phyloP scores from a whole-genome alignment of 768 basidiomycete species.

The Leccinum sublutescens region DNA sequence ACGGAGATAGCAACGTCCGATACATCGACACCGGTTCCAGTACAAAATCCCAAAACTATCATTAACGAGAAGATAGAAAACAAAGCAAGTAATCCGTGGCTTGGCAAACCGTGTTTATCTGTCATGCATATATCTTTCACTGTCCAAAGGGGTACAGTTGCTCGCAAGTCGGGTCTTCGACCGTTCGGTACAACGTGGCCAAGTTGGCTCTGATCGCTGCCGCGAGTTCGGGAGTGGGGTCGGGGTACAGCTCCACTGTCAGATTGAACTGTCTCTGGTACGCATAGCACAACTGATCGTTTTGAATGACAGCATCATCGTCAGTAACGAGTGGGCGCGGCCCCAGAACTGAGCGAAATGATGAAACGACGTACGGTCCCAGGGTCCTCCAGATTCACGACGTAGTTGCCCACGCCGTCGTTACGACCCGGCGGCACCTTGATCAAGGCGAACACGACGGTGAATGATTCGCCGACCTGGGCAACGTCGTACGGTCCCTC shows the following conservation, averaged over 20 bases:
- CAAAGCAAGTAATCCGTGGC: neutral
- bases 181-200: conserved; percentile 11
- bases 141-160: conserved; percentile 20
- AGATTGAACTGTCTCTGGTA: conserved; percentile 23
- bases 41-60: neutral
- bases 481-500: conserved; percentile 10
- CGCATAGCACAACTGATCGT: conserved; percentile 16
- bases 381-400: conserved; percentile 10
- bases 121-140: neutral
- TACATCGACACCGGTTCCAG: neutral
- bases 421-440: conserved; percentile 16
- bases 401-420: conserved; percentile 19
- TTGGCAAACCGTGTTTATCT: neutral
- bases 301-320: neutral
- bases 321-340: neutral
- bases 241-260: conserved; percentile 20
- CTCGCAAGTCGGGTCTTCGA: conserved; percentile 11
- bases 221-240: conserved; percentile 20
- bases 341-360: too few relatives aligned
- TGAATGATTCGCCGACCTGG: conserved; percentile 2
- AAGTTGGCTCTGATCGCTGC: conserved; percentile 24
- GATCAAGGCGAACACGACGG: neutral
- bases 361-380: conserved; percentile 12
- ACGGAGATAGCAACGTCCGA: neutral
- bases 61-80: neutral